Evolutionary conservation across 345 rosid species (phyloP).

Genomic region (Populus ilicifolia): DNA sequence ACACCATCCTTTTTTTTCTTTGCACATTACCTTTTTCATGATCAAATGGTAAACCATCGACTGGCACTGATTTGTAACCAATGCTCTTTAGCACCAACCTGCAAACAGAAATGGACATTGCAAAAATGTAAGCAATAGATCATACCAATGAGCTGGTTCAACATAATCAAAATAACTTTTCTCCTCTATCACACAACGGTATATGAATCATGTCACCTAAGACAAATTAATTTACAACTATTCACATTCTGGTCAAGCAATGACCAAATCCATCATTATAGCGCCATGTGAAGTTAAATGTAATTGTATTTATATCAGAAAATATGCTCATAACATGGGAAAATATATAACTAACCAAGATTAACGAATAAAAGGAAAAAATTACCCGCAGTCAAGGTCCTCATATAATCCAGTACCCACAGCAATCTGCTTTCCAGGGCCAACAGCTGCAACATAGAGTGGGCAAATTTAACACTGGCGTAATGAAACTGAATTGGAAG

Average conservation of each 20-base stretch:
- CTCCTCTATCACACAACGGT: background rate
- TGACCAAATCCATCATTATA: background rate
- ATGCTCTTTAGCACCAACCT: slow-evolving; percentile 90
- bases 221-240: background rate
- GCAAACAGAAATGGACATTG: slow-evolving; percentile 17
- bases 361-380: background rate
- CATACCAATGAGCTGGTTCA: background rate
- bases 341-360: background rate
- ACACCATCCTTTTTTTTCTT: background rate
- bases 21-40: slow-evolving; percentile 56
- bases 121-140: slow-evolving; percentile 1
- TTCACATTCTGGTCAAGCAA: background rate
- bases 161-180: no score
- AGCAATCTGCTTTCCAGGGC: slow-evolving; percentile 70
- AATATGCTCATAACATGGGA: background rate
- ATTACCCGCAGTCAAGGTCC: slow-evolving; percentile 72
- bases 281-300: background rate
- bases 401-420: slow-evolving; percentile 75
- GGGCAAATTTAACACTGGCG: background rate
- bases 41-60: slow-evolving; percentile 74
- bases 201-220: background rate
- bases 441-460: slow-evolving; percentile 43
- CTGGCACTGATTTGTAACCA: slow-evolving; percentile 82
- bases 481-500: background rate
- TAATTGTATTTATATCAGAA: background rate